Evolutionary conservation across 78 protist genomes (phyloP).

Genomic region (Salpingoeca rosetta): DNA sequence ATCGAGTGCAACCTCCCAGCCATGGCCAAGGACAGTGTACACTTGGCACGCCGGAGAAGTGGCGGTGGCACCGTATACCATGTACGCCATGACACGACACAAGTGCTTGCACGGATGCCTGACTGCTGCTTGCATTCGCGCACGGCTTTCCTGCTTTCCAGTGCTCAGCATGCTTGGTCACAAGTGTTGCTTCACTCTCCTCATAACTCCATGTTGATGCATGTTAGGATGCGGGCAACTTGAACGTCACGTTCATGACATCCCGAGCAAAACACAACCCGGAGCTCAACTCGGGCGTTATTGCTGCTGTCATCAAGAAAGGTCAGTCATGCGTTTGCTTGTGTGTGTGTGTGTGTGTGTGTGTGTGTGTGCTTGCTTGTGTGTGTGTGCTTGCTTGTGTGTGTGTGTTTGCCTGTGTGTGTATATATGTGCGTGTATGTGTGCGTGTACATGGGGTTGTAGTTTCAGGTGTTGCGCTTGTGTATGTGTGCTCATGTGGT

Average conservation of each 20-base stretch:
- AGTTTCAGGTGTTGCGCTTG: too few species aligned
- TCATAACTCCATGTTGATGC: neutral
- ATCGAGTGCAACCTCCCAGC: neutral
- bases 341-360: too few species aligned
- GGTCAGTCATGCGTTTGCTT: too few species aligned
- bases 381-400: too few species aligned
- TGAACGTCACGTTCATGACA: neutral
- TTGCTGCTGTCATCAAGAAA: too few species aligned
- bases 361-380: too few species aligned
- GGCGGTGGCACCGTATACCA: neutral
- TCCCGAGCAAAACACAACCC: neutral
- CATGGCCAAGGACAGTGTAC: neutral
- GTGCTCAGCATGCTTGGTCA: neutral
- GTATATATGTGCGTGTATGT: too few species aligned
- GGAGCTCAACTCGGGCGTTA: neutral
- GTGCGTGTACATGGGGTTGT: too few species aligned
- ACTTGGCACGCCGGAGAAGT: neutral
- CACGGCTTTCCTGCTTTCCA: neutral
- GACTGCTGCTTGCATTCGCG: neutral
- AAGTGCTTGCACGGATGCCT: neutral
- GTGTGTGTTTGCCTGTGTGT: too few species aligned
- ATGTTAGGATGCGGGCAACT: neutral
- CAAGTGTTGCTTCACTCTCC: neutral
- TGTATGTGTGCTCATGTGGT: too few species aligned
- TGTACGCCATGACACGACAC: neutral